Evolutionary conservation across 345 rosid species (phyloP).

Genomic region (Populus davidiana): DNA sequence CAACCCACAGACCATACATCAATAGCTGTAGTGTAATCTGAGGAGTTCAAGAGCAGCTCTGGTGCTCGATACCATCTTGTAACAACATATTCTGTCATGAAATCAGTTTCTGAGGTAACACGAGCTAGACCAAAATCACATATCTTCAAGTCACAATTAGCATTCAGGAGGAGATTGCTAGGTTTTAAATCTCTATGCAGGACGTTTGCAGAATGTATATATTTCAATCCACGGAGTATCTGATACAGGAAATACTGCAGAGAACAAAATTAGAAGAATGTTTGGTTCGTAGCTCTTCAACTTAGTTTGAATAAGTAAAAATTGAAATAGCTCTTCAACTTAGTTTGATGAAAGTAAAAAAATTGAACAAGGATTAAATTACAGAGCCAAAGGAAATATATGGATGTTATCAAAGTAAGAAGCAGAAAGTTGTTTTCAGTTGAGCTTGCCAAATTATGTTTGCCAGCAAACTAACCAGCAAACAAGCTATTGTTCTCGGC

Average conservation of each 20-base stretch:
- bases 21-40: constrained; percentile 79
- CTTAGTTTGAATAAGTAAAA: background rate
- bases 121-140: constrained; percentile 95
- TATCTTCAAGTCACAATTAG: constrained; percentile 76
- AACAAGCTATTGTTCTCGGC: background rate
- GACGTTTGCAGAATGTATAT: constrained; percentile 92
- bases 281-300: background rate
- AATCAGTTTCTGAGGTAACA: constrained; percentile 83
- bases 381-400: background rate
- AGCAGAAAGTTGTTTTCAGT: background rate
- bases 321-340: background rate
- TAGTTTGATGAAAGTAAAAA: background rate
- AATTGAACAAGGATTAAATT: background rate
- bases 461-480: background rate
- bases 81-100: constrained; percentile 87
- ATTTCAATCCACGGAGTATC: constrained; percentile 85
- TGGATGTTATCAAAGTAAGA: background rate
- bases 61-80: constrained; percentile 99
- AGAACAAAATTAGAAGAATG: constrained; percentile 7
- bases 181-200: constrained; percentile 94
- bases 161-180: constrained; percentile 75
- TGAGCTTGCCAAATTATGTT: background rate
- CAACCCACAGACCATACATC: constrained; percentile 99
- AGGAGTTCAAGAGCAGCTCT: constrained; percentile 73
- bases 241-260: constrained; percentile 96